Evolutionary conservation across 2,329 filamentous ascomycete species (phyloP), one percentile per base, ranked within the genome.

Genomic region (Venturia pyrina): DNA sequence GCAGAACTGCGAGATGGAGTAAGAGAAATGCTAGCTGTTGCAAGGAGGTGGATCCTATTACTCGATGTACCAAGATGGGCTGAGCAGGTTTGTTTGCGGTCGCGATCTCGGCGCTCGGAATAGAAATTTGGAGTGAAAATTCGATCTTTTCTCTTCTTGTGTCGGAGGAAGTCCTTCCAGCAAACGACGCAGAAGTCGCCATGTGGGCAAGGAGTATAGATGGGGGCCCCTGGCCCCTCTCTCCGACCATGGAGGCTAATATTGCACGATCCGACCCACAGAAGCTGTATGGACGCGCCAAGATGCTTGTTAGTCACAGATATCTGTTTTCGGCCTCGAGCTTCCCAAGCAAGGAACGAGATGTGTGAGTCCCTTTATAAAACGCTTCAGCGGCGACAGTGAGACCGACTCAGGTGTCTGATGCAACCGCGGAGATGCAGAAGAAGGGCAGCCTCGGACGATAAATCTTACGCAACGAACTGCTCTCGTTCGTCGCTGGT

Each of bases 41-140:
- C 32, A 13, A 59, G 24, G 34, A 10, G 53, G 63, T 57, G 63
- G 48, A 65, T 57, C 48, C 53, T 56, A 59, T 65, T 65, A 60
- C 63, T 65, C 63, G 50, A 65, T 64, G 24, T 32, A 28, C 48
- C 2, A 8, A 2, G 19, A 37, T 50, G 5, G 28, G 19, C 50
- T 19, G 41, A 34, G 62, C 62, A 53, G n/a, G 24, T 34, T 64
- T 43, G 24, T 2, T 40, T 5, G 11, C 37, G 37, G 7, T 8
- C 37, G 37, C 48, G 62, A 21, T 37, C 1, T 34, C 34, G 53
- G 32, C 32, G 34, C 21, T 57, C 63, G 63, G 53, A 13, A 17
- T 21, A 41, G 28, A 11, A 21, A 24, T 53, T 53, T 15, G 5
- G 21, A 28, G 48, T 15, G 48, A 24, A 50, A 44, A 40, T 32